Evolutionary conservation across 2,329 filamentous ascomycete genomes (phyloP).

Genomic region (Lasiodiplodia gonubiensis): DNA sequence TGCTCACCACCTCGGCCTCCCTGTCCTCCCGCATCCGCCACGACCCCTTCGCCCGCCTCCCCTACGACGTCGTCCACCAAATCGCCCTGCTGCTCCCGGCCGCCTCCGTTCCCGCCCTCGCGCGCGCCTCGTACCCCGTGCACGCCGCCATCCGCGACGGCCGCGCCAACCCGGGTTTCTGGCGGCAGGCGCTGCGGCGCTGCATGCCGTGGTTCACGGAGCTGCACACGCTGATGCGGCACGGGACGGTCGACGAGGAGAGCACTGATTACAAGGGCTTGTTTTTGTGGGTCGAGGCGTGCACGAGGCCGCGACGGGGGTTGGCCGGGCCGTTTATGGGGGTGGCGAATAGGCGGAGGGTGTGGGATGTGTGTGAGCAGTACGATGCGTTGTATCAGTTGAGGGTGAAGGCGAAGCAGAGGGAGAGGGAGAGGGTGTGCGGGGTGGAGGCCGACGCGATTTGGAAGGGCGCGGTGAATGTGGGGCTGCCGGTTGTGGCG

Average conservation of each 20-base stretch:
- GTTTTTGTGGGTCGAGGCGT: slow-evolving; percentile 36
- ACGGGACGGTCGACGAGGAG: slow-evolving; percentile 27
- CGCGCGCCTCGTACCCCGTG: background rate
- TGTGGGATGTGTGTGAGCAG: slow-evolving; percentile 35
- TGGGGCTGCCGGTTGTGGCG: slow-evolving; percentile 25
- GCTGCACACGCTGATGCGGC: slow-evolving; percentile 31
- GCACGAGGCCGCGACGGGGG: slow-evolving; percentile 32
- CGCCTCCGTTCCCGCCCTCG: background rate
- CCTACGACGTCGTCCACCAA: slow-evolving; percentile 6
- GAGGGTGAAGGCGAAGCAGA: background rate
- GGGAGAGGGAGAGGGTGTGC: background rate
- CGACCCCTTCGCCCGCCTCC: slow-evolving; percentile 5
- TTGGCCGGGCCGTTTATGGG: slow-evolving; percentile 37
- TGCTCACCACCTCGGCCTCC: background rate
- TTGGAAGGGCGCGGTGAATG: background rate
- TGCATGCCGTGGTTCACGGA: slow-evolving; percentile 22
- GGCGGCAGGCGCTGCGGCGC: background rate
- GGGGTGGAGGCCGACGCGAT: background rate
- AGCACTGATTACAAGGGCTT: slow-evolving; percentile 32
- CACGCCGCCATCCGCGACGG: slow-evolving; percentile 1
- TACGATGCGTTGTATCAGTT: background rate
- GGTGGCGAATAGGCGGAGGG: slow-evolving; percentile 42
- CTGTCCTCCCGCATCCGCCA: slow-evolving; percentile 26
- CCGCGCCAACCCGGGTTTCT: background rate
- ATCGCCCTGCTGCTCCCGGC: background rate